Conservation (phyloP, 1,139 yeast species). For the Entelexis paramagnoliae region DNA sequence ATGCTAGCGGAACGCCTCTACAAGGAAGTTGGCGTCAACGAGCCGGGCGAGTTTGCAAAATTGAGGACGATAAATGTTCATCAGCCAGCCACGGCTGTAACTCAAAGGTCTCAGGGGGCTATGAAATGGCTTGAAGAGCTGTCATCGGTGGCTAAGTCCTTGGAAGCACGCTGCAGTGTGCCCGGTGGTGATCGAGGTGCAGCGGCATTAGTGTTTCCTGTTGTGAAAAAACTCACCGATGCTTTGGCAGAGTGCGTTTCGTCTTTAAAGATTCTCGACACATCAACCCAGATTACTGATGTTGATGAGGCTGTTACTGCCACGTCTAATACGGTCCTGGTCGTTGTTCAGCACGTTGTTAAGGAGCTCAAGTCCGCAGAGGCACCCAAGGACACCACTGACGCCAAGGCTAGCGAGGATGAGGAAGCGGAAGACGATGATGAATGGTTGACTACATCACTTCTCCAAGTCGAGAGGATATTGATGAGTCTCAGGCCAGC, state of each 20-base stretch:
- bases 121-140: not conserved
- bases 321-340: constrained; percentile 50
- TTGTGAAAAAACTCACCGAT: not conserved
- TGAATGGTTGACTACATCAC: constrained; percentile 45
- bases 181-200: not conserved
- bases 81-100: not conserved
- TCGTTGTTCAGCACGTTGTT: constrained; percentile 52
- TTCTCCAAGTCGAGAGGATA: not conserved
- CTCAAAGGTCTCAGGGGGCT: not conserved
- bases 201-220: not conserved
- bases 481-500: constrained; percentile 8
- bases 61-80: not conserved
- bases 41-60: not conserved
- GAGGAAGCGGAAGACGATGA: constrained; percentile 41
- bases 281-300: not conserved
- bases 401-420: constrained; percentile 40
- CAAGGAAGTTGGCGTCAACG: not conserved
- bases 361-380: not conserved
- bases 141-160: not conserved
- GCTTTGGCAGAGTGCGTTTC: not conserved
- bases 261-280: not conserved
- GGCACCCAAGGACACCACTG: constrained; percentile 22
- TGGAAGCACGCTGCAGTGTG: not conserved
- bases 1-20: not conserved
- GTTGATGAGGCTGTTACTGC: not conserved